Percentiles rank a stretch among this genome's conserved stretches.
phyloP scores from a whole-genome alignment of 192 early-diverging fungal species.

The Obelidium mucronatum region DNA sequence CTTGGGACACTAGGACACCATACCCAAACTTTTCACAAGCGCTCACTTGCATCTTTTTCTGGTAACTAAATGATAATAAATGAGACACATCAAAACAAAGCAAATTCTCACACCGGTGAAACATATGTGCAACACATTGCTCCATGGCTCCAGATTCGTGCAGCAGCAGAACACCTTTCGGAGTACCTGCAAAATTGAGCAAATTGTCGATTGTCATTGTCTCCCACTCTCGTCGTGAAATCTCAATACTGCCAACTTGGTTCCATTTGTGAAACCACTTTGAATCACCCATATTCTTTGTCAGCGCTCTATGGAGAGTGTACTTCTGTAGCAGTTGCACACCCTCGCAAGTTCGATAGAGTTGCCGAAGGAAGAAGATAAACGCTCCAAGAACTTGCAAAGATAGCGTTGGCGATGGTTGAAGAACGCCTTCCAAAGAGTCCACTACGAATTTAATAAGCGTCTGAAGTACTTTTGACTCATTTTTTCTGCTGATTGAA shows the following conservation, averaged over 20 bases:
- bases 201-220: constrained; percentile 55
- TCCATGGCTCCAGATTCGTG: constrained; percentile 53
- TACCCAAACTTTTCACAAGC: constrained; percentile 66
- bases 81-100: background rate
- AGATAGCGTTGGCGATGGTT: background rate
- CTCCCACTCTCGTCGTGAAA: constrained; percentile 44
- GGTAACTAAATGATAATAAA: constrained; percentile 41
- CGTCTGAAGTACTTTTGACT: constrained; percentile 12
- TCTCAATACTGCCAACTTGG: background rate
- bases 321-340: constrained; percentile 42
- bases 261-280: constrained; percentile 5
- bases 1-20: constrained; percentile 59
- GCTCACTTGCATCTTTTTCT: constrained; percentile 62
- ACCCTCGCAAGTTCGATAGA: constrained; percentile 58
- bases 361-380: constrained; percentile 58
- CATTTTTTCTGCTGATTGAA: constrained; percentile 6
- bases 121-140: constrained; percentile 56
- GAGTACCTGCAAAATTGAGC: constrained; percentile 58
- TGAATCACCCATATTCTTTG: constrained; percentile 28
- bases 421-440: background rate
- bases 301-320: constrained; percentile 43
- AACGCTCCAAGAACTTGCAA: constrained; percentile 42
- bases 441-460: constrained; percentile 40
- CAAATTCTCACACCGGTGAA: constrained; percentile 35
- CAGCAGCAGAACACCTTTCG: constrained; percentile 55